Percentiles rank a stretch among this genome's conserved stretches.
These are phyloP conservation scores for Sphaerosporella brunnea DNA, from an alignment of 495 filamentous ascomycete genomes.

Conservation along the genomic window DNA sequence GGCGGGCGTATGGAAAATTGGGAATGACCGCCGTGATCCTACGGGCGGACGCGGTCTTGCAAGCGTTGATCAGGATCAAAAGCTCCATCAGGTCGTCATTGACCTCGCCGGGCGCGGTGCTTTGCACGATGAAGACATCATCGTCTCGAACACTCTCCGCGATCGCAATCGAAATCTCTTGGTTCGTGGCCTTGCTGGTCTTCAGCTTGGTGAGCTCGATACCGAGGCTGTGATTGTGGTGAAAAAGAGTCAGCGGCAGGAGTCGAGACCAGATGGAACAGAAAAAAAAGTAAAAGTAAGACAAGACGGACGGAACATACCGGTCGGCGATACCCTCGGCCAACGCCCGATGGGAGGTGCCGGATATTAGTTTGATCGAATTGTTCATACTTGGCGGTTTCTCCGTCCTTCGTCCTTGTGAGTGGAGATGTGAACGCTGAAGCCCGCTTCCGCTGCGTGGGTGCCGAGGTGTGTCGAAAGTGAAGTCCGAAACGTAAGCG, in stretches of 20 bases:
- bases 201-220: constrained; percentile 87
- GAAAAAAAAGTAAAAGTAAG: background rate
- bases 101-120: constrained; percentile 86
- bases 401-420: no score
- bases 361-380: constrained; percentile 90
- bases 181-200: constrained; percentile 91
- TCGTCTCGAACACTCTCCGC: constrained; percentile 94
- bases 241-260: background rate
- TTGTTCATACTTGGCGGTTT: no score
- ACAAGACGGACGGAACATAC: constrained; percentile 33
- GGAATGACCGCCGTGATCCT: constrained; percentile 86
- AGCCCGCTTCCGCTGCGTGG: no score
- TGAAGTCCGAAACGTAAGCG: no score
- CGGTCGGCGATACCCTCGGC: constrained; percentile 79
- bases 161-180: constrained; percentile 92
- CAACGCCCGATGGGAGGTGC: constrained; percentile 84
- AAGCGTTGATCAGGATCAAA: constrained; percentile 97
- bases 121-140: constrained; percentile 96
- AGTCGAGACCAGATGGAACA: background rate
- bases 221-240: constrained; percentile 44
- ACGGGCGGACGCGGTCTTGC: constrained; percentile 86
- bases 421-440: no score
- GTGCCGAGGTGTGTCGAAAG: no score
- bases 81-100: constrained; percentile 99
- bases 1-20: constrained; percentile 96